These are phyloP conservation scores for Cystobasidium pallidum DNA, from an alignment of 1,284 basidiomycete genomes.

Conservation along the genomic window DNA sequence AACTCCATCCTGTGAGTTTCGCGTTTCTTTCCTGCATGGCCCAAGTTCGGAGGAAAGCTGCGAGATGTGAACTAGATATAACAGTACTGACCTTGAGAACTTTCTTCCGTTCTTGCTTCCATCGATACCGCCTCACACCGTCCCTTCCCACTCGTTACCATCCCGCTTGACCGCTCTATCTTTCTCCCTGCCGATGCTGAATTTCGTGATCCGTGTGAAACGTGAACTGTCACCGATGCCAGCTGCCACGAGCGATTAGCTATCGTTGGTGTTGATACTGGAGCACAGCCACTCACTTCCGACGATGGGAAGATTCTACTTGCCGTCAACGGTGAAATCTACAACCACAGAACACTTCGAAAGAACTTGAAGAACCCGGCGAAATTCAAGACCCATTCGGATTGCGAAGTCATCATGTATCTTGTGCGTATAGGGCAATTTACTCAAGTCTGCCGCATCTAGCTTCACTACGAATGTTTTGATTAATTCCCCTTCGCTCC, in stretches of 20 bases:
- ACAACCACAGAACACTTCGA: constrained; percentile 89
- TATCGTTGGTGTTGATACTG: constrained; percentile 97
- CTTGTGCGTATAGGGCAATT: constrained; percentile 63
- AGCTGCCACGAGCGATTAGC: constrained; percentile 68
- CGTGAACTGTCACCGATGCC: background rate
- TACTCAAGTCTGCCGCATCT: no score
- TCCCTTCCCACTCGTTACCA: background rate
- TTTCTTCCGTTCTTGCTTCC: no score
- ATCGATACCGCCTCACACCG: background rate
- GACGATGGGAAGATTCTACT: constrained; percentile 83
- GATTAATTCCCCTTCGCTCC: no score
- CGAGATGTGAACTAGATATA: no score
- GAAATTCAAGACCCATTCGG: constrained; percentile 95
- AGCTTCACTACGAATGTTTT: no score
- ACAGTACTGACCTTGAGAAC: no score
- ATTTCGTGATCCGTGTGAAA: background rate
- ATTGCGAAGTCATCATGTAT: constrained; percentile 96
- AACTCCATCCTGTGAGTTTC: constrained; percentile 62
- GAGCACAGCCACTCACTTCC: constrained; percentile 91
- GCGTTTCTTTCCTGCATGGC: background rate
- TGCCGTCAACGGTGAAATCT: constrained; percentile 98
- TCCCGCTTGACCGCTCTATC: background rate
- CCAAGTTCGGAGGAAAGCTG: no score
- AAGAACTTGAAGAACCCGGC: constrained; percentile 68
- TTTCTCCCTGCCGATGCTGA: background rate